Base-by-base conservation (phyloP, 2,329 filamentous ascomycete genomes). In the Venturia carpophila region DNA sequence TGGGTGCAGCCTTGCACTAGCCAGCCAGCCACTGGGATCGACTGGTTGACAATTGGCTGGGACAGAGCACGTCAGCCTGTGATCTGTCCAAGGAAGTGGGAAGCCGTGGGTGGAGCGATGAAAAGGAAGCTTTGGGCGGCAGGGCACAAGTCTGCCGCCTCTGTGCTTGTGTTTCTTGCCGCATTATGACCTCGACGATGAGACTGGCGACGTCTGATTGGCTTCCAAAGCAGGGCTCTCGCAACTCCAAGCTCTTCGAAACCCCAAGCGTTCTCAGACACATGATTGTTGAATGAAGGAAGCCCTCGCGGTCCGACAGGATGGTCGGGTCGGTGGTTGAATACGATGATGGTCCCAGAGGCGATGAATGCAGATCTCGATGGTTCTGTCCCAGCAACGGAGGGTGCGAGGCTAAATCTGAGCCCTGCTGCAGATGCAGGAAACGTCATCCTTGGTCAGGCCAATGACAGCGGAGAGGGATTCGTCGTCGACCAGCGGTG, bases 111-210 rank as follows among this genome's bases (percentile, higher is more conserved):
- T 17, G 30, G 30, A 6, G 49, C 27, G 30, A 19, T 55, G 3
- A 34, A 15, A 4, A 11, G 5, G 15, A 34, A 55, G 15, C 13
- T 27, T 24, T 52, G 21, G 21, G 24, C 47, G 47, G 24, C n/a
- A 24, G 21, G 47, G n/a, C 11, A 47, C 17, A 47, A 1, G 30
- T 1, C 13, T 30, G 19, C 49, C 30, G 30, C 30, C 30, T 34
- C 30, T 6, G 30, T 34, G 49, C 15, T 6, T 6, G 17, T 19
- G 49, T 13, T 30, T 55, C 49, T 55, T 55, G 49, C 49, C 49
- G 49, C 49, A 55, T 55, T n/a, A 55, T 55, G 49, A 55, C 49
- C 27, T 6, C 27, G 49, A 55, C 5, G 24, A 55, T 55, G 49
- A 2, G 30, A 6, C 30, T 34, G 30, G 30, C 30, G 30, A 34